Conservation (phyloP, 2,329 filamentous ascomycete genomes). For the Fusarium devonianum region DNA sequence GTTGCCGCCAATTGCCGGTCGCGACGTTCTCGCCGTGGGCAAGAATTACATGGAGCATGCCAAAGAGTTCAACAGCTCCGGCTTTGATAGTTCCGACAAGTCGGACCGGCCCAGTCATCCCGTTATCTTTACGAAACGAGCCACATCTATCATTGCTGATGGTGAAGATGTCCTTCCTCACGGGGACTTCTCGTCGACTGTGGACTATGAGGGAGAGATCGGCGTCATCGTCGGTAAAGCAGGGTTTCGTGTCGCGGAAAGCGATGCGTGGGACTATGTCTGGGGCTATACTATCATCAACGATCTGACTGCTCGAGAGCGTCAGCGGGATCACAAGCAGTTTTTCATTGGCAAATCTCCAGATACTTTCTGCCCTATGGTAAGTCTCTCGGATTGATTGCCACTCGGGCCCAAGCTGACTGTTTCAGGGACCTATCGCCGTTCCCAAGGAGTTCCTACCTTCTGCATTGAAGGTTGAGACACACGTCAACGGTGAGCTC, state of each 20-base stretch:
- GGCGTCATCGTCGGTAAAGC: constrained; percentile 62
- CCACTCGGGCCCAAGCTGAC: too few species aligned
- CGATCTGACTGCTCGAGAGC: constrained; percentile 59
- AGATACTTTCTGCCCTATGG: constrained; percentile 64
- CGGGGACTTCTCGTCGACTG: constrained; percentile 54
- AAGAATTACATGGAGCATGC: constrained; percentile 67
- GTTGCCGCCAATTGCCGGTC: constrained; percentile 54
- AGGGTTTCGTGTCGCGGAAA: constrained; percentile 52
- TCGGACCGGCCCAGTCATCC: constrained; percentile 59
- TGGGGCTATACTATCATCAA: constrained; percentile 66
- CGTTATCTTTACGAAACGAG: constrained; percentile 63
- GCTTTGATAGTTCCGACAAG: constrained; percentile 63
- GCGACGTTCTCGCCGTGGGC: constrained; percentile 63
- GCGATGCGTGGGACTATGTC: constrained; percentile 57
- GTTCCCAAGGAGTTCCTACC: constrained; percentile 56
- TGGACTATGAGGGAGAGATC: constrained; percentile 65
- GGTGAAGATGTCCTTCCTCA: constrained; percentile 56
- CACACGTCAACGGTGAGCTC: constrained; percentile 55
- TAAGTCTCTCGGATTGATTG: too few species aligned
- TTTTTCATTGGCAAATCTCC: constrained; percentile 65
- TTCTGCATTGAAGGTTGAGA: constrained; percentile 50
- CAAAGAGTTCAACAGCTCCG: constrained; percentile 62
- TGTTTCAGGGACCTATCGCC: constrained; percentile 56
- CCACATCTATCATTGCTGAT: constrained; percentile 59
- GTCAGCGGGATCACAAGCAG: constrained; percentile 64